These are phyloP conservation scores for Isoetes taiwanensis DNA, from an alignment of 75 land plant genomes.

Conservation along the genomic window DNA sequence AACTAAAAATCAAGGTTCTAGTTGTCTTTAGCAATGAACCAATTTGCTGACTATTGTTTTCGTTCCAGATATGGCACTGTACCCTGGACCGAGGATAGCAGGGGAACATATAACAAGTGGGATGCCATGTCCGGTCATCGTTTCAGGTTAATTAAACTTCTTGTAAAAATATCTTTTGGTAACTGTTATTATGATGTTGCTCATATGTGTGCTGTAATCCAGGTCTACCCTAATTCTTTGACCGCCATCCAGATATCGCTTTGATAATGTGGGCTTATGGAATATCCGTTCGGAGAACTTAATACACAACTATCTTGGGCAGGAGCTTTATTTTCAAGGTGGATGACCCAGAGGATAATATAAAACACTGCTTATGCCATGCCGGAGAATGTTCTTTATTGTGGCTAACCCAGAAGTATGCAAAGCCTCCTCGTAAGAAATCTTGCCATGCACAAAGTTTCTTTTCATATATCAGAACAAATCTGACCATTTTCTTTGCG, in stretches of 20 bases:
- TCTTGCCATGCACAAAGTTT: too few species aligned
- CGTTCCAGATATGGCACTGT: background rate
- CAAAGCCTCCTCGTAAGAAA: background rate
- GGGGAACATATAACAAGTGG: constrained; percentile 3
- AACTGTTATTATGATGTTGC: too few species aligned
- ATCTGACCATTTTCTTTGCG: too few species aligned
- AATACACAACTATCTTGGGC: background rate
- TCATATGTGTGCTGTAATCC: background rate
- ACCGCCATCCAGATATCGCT: constrained; percentile 6
- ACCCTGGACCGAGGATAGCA: constrained; percentile 1
- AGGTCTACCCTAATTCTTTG: constrained; percentile 2
- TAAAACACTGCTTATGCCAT: background rate
- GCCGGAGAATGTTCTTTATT: constrained; percentile 4
- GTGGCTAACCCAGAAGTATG: background rate
- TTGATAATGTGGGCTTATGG: constrained; percentile 7
- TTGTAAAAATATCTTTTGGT: background rate
- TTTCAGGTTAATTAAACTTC: background rate
- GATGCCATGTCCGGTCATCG: constrained; percentile 1
- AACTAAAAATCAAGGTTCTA: too few species aligned
- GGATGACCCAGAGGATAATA: background rate
- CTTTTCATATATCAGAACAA: too few species aligned
- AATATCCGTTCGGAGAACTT: constrained; percentile 7
- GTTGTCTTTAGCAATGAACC: background rate
- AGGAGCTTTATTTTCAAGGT: background rate
- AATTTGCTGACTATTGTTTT: too few species aligned